These are phyloP conservation scores for Pestalotiopsis fici DNA, from an alignment of 2,329 filamentous ascomycete species.

Conservation along the genomic window DNA sequence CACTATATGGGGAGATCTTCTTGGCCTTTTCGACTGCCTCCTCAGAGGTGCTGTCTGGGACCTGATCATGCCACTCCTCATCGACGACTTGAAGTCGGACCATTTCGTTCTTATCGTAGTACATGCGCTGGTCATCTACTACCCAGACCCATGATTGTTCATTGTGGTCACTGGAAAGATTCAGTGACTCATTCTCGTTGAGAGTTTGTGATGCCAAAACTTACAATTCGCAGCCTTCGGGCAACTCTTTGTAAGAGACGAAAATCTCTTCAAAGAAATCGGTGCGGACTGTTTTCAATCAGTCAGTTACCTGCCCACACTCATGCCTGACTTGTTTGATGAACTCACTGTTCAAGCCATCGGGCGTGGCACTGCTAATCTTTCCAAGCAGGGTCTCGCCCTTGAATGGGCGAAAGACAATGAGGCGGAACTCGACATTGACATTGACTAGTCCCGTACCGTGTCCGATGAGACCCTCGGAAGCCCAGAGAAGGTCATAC, in stretches of 20 bases:
- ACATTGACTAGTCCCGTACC: conserved; percentile 92
- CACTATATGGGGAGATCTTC: conserved; percentile 66
- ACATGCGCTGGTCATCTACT: conserved; percentile 72
- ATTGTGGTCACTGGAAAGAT: conserved; percentile 59
- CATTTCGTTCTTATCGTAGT: conserved; percentile 87
- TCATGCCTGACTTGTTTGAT: neutral
- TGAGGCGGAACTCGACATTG: conserved; percentile 90
- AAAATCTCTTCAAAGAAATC: conserved; percentile 96
- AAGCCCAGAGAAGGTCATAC: conserved; percentile 86
- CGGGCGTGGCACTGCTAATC: conserved; percentile 72
- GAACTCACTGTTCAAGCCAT: conserved; percentile 68
- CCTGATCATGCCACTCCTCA: conserved; percentile 90
- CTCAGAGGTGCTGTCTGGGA: conserved; percentile 67
- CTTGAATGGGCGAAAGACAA: conserved; percentile 95
- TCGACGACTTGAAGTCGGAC: conserved; percentile 84
- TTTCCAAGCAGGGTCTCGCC: conserved; percentile 86
- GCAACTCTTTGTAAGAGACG: conserved; percentile 72
- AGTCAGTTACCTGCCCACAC: conserved; percentile 6
- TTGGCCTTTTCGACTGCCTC: conserved; percentile 56
- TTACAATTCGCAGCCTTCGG: conserved; percentile 76
- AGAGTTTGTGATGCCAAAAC: conserved; percentile 28
- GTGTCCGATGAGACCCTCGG: conserved; percentile 91
- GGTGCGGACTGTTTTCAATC: conserved; percentile 62
- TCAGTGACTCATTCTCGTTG: neutral
- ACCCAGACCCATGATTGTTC: conserved; percentile 87